Base-by-base conservation (phyloP, 805 yeast species). In the Metschnikowia hibisci region DNA sequence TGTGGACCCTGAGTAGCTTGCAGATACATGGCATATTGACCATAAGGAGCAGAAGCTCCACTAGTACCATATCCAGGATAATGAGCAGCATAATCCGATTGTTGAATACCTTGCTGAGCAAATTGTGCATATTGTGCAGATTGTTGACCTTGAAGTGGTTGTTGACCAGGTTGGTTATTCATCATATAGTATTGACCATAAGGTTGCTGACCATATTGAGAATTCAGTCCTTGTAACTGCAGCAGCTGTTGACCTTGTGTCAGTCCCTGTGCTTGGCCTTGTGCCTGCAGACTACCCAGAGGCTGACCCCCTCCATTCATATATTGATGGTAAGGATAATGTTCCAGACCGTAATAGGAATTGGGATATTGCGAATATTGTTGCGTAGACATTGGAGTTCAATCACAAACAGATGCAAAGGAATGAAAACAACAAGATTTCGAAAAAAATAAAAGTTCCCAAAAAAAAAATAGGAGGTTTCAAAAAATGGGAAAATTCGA, bases 271-370 rank as follows among this genome's bases (percentile, higher is more conserved):
- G 39, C 41, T 33, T 37, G 55, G 35, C 39, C 32, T 32, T 43
- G 51, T 11, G 44, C 40, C 42, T 42, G 53, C 39, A 42, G 27
- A 20, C 32, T 44, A 16, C 47, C 52, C 28, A 39, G 41, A 27
- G 53, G 46, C 41, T 51, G 55, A 8, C 35, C 44, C 6, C 40
- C 40, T 22, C 47, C 49, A 35, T 48, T 51, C 53, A 52, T 52
- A 42, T 48, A 52, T 29, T 50, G 54, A 18, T 46, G 48, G 48
- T 52, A 52, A n/a, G 54, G 56, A 43, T 52, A 52, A 44, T 45
- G 54, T 40, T 52, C 56, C 54, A 46, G 56, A 30, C 55, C 55
- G 47, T 52, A 52, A 47, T 52, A 52, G 26, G 54, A 50, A 36
- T 45, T 44, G 29, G 56, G 54, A 41, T 34, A 48, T 34, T 51